These are phyloP conservation scores for Knufia fluminis DNA, from an alignment of 2,329 filamentous ascomycete species.

Conservation along the genomic window DNA sequence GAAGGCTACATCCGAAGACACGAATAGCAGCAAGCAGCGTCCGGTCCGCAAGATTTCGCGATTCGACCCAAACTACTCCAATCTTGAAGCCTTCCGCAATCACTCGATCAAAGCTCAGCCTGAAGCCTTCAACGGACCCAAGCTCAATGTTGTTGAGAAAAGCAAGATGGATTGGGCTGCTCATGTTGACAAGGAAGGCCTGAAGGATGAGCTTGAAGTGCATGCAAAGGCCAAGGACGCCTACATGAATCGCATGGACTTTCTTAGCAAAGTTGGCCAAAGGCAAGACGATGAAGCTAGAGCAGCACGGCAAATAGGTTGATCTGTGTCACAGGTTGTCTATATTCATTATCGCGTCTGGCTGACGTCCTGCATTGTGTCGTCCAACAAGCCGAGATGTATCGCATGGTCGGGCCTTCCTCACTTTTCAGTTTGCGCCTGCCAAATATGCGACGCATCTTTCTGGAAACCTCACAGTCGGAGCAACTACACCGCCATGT, in stretches of 20 bases:
- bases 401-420: too few relatives aligned
- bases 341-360: neutral
- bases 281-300: conserved; percentile 48
- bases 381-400: too few relatives aligned
- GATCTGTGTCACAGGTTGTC: neutral
- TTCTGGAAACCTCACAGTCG: too few relatives aligned
- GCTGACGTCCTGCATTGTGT: too few relatives aligned
- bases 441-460: too few relatives aligned
- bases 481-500: too few relatives aligned
- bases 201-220: conserved; percentile 51
- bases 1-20: conserved; percentile 21
- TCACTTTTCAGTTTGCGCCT: too few relatives aligned
- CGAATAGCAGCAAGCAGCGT: conserved; percentile 22
- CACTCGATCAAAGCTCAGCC: conserved; percentile 21
- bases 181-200: conserved; percentile 52
- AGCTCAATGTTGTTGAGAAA: conserved; percentile 59
- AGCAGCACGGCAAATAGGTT: conserved; percentile 39
- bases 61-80: conserved; percentile 35
- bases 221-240: conserved; percentile 55
- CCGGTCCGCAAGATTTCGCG: conserved; percentile 36
- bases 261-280: conserved; percentile 49
- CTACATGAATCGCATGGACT: conserved; percentile 54
- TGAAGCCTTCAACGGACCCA: conserved; percentile 39
- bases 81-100: conserved; percentile 25
- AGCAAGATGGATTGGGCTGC: conserved; percentile 56